Evolutionary conservation across 192 early-diverging fungal genomes (phyloP), one percentile per base, ranked within the genome.

Genomic region (Entomortierella beljakovae): DNA sequence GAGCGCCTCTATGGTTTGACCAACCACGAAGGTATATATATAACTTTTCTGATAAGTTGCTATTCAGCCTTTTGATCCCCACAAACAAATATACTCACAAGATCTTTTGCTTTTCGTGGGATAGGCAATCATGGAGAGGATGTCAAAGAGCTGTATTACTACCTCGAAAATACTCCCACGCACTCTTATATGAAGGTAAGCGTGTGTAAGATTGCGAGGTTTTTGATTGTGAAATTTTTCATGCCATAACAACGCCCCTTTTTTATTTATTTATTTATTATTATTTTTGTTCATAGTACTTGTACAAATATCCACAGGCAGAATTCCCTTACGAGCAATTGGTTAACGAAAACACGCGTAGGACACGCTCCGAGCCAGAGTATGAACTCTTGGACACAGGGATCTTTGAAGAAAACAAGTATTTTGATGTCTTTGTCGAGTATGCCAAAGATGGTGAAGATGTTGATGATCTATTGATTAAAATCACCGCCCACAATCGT

Each of bases 111-210:
- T 50, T 6, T 35, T 32, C 38, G 10, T 22, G 25, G 25, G 26
- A 53, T 51, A 74, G 72, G 72, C 50, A 76, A 79, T 42, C 75
- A 79, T 50, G 75, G 75, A 6, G 75, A 79, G 50, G 75, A 79
- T 55, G 75, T 79, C 67, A 79, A 79, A 28, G 75, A 79, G n/a
- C 51, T 79, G 13, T 79, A 79, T 35, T 79, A 79, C 48, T 79
- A 79, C 59, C 61, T 79, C 25, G 75, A 79, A 6, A 79, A 55
- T 57, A 70, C 68, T 1, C 75, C 75, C 2, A 79, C 75, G 6
- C 75, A 79, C 37, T 79, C 75, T 26, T 79, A 79, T 51, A 79
- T 79, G 75, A 79, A 79, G 62, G 75, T 79, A 64, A 49, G 38
- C 28, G 31, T 11, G 29, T 5, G 2, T 23, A 23, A 28, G 35